phyloP scores from a whole-genome alignment of 2,329 filamentous ascomycete genomes.

The Gyromitra esculenta region DNA sequence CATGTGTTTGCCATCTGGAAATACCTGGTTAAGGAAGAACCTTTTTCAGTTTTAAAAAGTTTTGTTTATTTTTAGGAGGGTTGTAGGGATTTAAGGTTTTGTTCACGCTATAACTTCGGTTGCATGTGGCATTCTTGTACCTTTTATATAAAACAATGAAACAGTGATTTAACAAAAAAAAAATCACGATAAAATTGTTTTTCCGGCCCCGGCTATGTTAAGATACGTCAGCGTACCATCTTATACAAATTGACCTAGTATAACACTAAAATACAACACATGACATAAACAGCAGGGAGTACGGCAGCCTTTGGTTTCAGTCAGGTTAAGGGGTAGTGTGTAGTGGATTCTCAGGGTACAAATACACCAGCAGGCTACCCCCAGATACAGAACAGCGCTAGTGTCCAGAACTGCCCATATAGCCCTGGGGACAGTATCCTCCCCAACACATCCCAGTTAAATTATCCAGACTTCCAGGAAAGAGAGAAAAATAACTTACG shows the following conservation, averaged over 20 bases:
- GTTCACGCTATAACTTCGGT: no score
- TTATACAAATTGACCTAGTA: background rate
- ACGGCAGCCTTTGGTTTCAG: no score
- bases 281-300: no score
- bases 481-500: slow-evolving; percentile 1
- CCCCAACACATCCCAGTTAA: background rate
- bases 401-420: background rate
- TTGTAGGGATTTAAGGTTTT: no score
- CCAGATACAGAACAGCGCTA: background rate
- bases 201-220: slow-evolving; percentile 14
- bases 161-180: no score
- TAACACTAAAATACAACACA: background rate
- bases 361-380: background rate
- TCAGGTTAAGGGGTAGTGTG: no score
- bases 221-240: background rate
- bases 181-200: slow-evolving; percentile 12
- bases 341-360: background rate
- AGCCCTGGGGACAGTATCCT: background rate
- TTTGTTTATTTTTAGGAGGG: no score
- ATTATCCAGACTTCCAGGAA: background rate
- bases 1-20: no score
- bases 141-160: no score
- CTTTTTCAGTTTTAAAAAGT: no score
- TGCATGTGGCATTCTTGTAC: no score
- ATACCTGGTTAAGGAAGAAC: no score